phyloP scores from a whole-genome alignment of 306 rosid genomes.

The Casuarina cunninghamiana region DNA sequence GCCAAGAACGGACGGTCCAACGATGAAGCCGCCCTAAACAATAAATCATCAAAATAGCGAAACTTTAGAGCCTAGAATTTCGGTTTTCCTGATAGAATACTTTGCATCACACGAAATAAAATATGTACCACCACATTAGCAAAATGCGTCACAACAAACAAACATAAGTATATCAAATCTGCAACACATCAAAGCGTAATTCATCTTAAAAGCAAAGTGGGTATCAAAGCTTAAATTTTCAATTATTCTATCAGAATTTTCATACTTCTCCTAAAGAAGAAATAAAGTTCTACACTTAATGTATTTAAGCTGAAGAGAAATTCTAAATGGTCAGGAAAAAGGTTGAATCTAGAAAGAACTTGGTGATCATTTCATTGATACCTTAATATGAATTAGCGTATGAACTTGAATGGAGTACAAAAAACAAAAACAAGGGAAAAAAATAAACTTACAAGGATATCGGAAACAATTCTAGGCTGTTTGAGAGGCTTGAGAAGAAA shows the following conservation, averaged over 20 bases:
- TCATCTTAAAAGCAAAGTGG: no score
- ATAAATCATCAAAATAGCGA: not conserved
- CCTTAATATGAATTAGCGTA: no score
- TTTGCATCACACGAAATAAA: not conserved
- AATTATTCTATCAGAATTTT: not conserved
- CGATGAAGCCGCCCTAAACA: conserved; percentile 69
- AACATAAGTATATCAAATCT: not conserved
- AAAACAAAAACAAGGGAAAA: not conserved
- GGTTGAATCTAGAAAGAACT: no score
- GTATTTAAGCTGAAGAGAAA: no score
- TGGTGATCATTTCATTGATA: no score
- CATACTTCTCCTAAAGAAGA: no score
- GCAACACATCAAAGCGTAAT: no score
- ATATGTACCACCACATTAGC: no score
- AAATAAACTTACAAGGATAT: conserved; percentile 56
- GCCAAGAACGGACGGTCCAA: conserved; percentile 77
- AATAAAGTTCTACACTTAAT: no score
- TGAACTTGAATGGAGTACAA: no score
- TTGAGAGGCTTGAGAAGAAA: conserved; percentile 62
- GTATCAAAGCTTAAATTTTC: not conserved
- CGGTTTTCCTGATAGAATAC: no score
- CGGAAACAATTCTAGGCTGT: conserved; percentile 68
- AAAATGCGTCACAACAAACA: not conserved
- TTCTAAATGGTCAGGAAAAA: no score
- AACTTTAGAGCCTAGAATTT: not conserved